These are phyloP conservation scores for Diaporthe sp. DNA, from an alignment of 2,329 filamentous ascomycete genomes.

Conservation along the genomic window DNA sequence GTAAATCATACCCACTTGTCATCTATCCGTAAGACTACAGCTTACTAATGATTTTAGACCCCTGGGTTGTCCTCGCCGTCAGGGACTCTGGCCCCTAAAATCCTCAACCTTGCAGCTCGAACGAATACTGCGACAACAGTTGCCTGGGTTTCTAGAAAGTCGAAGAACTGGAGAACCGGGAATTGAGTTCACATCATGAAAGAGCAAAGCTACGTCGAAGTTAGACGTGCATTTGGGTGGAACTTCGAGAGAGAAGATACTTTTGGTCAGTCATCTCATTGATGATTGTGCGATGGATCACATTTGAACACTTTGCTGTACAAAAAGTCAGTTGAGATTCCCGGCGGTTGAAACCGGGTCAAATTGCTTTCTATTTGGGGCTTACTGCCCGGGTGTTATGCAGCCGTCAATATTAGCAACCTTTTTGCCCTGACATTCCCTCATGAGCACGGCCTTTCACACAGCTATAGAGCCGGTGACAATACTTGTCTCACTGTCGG, in stretches of 20 bases:
- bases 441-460: too few species aligned
- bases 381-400: too few species aligned
- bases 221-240: neutral
- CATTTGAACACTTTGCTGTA: neutral
- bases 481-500: too few species aligned
- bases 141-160: neutral
- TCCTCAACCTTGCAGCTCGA: neutral
- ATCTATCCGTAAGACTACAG: too few species aligned
- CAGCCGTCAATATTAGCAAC: too few species aligned
- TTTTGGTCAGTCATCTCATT: neutral
- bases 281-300: neutral
- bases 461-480: too few species aligned
- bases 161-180: neutral
- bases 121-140: neutral
- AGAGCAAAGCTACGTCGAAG: neutral
- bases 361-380: too few species aligned
- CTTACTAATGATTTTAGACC: neutral
- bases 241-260: too few species aligned
- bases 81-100: constrained; percentile 13
- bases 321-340: neutral
- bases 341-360: neutral
- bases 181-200: neutral
- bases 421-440: too few species aligned
- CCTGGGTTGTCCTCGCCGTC: constrained; percentile 26
- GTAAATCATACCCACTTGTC: neutral